A percentile compares a stretch with the other conserved stretches of the same genome.
phyloP scores from a whole-genome alignment of 2,329 filamentous ascomycete genomes.

The Phaeosphaeria sp. region DNA sequence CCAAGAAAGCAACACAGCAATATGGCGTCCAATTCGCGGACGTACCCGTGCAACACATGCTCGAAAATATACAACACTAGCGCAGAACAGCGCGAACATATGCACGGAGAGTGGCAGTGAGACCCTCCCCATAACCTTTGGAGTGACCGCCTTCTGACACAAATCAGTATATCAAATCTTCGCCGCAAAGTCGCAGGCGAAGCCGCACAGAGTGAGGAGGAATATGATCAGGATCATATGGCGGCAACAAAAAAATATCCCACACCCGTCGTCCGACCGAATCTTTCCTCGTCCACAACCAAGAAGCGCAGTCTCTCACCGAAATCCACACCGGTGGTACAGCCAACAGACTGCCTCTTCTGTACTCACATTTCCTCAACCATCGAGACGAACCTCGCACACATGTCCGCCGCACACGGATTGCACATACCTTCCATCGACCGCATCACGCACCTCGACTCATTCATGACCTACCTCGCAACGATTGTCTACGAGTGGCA shows the following conservation, averaged over 20 bases:
- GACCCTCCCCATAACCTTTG: background rate
- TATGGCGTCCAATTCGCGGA: slow-evolving; percentile 8
- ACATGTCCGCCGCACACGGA: slow-evolving; percentile 38
- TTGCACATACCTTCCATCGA: slow-evolving; percentile 36
- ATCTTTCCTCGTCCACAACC: background rate
- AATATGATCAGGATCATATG: slow-evolving; percentile 2
- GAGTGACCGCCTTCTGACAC: too few relatives aligned
- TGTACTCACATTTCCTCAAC: slow-evolving; percentile 21
- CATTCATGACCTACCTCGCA: slow-evolving; percentile 40
- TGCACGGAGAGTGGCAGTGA: slow-evolving; percentile 27
- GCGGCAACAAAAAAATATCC: too few relatives aligned
- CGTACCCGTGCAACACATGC: slow-evolving; percentile 26
- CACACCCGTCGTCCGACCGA: background rate
- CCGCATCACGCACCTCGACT: slow-evolving; percentile 32
- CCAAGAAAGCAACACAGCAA: background rate
- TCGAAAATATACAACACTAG: slow-evolving; percentile 16
- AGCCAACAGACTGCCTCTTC: slow-evolving; percentile 37
- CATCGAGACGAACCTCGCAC: slow-evolving; percentile 26
- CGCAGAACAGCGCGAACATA: slow-evolving; percentile 23
- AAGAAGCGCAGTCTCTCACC: background rate
- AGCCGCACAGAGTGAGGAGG: slow-evolving; percentile 2
- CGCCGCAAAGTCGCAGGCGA: slow-evolving; percentile 20
- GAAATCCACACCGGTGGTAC: background rate
- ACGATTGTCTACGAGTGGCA: slow-evolving; percentile 32
- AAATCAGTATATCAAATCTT: slow-evolving; percentile 27